Evolutionary conservation across 192 early-diverging fungal genomes (phyloP).

Genomic region (Powellomyces hirtus): DNA sequence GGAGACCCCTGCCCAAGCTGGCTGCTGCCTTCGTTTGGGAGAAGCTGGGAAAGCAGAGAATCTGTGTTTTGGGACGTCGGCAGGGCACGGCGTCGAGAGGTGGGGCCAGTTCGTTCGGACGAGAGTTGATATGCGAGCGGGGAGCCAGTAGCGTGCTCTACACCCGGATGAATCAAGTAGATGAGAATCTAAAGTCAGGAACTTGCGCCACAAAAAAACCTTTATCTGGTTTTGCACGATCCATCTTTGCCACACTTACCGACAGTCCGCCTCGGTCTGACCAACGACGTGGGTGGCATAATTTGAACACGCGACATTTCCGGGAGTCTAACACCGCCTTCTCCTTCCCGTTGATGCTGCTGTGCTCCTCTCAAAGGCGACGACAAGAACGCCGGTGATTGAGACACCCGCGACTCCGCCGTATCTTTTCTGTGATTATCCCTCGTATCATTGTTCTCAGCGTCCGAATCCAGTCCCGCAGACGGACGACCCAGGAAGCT

Average conservation of each 20-base stretch:
- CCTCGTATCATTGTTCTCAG: background rate
- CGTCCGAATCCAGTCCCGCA: background rate
- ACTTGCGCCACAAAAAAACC: background rate
- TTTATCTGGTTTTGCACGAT: background rate
- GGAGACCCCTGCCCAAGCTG: background rate
- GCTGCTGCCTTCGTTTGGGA: background rate
- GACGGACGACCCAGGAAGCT: background rate
- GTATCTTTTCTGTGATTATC: background rate
- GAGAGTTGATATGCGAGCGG: conserved; percentile 15
- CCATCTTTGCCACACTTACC: background rate
- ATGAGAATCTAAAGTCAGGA: background rate
- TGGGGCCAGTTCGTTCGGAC: background rate
- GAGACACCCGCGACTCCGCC: background rate
- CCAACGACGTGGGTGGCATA: background rate
- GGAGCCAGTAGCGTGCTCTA: background rate
- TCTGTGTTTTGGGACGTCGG: background rate
- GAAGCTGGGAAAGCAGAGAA: background rate
- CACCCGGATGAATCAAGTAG: background rate
- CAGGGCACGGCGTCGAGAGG: background rate
- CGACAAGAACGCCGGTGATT: background rate
- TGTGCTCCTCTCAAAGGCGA: background rate
- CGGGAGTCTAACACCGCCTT: too few species aligned
- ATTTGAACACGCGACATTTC: background rate
- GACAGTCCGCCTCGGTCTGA: background rate
- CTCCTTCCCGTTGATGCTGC: background rate